Percentiles rank a stretch among this genome's conserved stretches.
These are phyloP conservation scores for Salix dunnii DNA, from an alignment of 345 rosid species.

Conservation along the genomic window DNA sequence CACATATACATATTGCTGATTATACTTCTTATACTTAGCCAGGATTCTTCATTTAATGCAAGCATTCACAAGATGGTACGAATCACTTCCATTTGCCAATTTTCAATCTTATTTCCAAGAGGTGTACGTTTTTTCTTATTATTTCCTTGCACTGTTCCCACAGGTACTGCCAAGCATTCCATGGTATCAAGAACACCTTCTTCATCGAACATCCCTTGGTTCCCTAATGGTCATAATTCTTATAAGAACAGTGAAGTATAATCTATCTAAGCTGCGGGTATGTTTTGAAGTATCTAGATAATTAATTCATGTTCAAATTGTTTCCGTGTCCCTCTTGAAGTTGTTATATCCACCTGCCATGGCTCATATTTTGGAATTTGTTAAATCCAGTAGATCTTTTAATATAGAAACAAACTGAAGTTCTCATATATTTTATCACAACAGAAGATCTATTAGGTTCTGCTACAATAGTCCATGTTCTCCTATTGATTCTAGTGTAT, in stretches of 20 bases:
- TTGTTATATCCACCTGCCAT: background rate
- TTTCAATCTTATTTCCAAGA: constrained; percentile 7
- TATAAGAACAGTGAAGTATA: constrained; percentile 93
- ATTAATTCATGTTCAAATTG: background rate
- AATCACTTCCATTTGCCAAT: constrained; percentile 6
- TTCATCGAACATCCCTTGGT: constrained; percentile 93
- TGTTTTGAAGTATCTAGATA: constrained; percentile 27
- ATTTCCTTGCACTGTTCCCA: background rate
- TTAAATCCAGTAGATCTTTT: background rate
- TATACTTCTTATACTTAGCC: constrained; percentile 94
- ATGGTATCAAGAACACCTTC: constrained; percentile 96
- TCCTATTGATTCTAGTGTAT: too few species aligned
- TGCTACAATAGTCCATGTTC: too few species aligned
- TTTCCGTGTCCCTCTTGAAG: background rate
- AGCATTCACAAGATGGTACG: constrained; percentile 91
- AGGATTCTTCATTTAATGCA: constrained; percentile 91
- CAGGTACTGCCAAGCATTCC: constrained; percentile 85
- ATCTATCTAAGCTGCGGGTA: constrained; percentile 97
- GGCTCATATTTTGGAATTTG: background rate
- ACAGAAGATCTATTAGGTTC: too few species aligned
- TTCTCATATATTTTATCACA: background rate
- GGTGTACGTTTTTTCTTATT: constrained; percentile 7
- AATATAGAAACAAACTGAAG: background rate
- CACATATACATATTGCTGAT: constrained; percentile 96
- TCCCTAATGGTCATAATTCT: constrained; percentile 84